These are phyloP conservation scores for Durusdinium trenchii DNA, from an alignment of 73 alveolate species.

Conservation along the genomic window DNA sequence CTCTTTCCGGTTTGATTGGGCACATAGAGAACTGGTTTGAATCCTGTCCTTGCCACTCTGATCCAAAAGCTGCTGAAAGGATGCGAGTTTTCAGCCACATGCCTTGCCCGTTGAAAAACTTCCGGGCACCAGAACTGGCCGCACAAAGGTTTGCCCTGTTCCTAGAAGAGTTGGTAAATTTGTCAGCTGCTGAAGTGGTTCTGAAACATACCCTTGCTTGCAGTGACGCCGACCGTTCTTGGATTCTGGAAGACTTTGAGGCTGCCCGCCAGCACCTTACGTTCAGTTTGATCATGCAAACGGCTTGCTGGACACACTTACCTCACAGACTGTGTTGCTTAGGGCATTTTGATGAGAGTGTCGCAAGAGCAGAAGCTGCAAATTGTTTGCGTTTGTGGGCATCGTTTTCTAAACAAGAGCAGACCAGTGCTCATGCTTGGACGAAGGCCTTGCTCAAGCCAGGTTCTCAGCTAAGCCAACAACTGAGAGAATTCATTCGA, in stretches of 20 bases:
- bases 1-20: background rate
- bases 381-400: constrained; percentile 27
- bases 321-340: constrained; percentile 30
- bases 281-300: constrained; percentile 26
- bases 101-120: background rate
- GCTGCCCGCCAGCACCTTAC: constrained; percentile 20
- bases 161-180: background rate
- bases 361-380: constrained; percentile 5
- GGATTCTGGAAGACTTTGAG: constrained; percentile 48
- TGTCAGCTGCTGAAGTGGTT: constrained; percentile 31
- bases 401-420: background rate
- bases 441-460: background rate
- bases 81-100: background rate
- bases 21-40: constrained; percentile 34
- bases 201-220: background rate
- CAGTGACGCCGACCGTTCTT: constrained; percentile 7
- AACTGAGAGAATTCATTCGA: background rate
- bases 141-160: constrained; percentile 1
- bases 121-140: constrained; percentile 54
- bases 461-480: constrained; percentile 7
- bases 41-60: constrained; percentile 25
- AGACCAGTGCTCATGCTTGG: background rate
- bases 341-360: background rate
- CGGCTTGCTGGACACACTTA: constrained; percentile 38
- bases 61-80: background rate